Evolutionary conservation across 805 yeast genomes (phyloP).

Genomic region (Saccharomycopsis vini): DNA sequence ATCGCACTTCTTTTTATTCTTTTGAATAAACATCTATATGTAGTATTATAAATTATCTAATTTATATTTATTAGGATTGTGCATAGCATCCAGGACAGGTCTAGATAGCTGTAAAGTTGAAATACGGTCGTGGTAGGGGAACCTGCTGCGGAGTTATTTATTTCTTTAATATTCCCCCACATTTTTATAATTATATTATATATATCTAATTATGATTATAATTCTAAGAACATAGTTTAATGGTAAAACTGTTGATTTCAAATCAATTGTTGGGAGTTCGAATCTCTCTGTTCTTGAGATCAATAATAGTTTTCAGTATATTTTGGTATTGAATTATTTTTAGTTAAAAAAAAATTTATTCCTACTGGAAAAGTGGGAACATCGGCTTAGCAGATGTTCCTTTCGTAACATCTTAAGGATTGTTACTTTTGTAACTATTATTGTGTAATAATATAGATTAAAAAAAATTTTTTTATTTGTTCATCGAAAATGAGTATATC

Average conservation of each 20-base stretch:
- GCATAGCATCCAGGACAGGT: not conserved
- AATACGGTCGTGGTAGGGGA: conserved; percentile 21
- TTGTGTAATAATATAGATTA: too few relatives aligned
- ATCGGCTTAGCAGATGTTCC: too few relatives aligned
- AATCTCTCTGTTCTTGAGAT: conserved; percentile 17
- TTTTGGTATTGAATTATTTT: not conserved
- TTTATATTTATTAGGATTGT: not conserved
- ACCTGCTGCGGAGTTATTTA: conserved; percentile 20
- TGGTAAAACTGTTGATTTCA: conserved; percentile 17
- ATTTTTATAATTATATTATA: not conserved
- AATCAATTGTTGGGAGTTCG: conserved; percentile 18
- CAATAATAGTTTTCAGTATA: not conserved
- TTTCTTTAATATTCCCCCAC: conserved; percentile 7
- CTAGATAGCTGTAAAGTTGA: conserved; percentile 20
- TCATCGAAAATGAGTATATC: conserved; percentile 13
- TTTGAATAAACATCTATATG: too few relatives aligned
- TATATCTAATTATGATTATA: not conserved
- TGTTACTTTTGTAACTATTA: too few relatives aligned
- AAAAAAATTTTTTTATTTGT: too few relatives aligned
- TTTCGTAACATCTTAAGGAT: too few relatives aligned
- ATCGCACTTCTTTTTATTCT: conserved; percentile 1
- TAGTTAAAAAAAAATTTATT: conserved; percentile 2
- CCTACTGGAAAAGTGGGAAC: too few relatives aligned
- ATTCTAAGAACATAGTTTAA: conserved; percentile 16
- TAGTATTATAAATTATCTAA: not conserved